Evolutionary conservation across 805 yeast genomes (phyloP).

Genomic region (Suhomyces faveliae): DNA sequence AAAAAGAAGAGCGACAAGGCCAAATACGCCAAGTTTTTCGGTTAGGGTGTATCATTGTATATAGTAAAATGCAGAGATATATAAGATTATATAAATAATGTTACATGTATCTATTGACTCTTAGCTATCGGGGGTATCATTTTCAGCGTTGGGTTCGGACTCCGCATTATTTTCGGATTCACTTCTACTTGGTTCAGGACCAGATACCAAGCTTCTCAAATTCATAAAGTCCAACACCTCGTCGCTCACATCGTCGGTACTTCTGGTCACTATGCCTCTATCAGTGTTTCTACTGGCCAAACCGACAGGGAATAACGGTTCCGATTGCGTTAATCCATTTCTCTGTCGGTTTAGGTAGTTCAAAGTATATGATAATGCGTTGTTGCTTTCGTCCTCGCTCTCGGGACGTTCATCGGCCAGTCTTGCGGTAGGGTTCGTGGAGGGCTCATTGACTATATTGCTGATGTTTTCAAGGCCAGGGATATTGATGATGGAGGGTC

Average conservation of each 20-base stretch:
- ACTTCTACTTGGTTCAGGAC: slow-evolving; percentile 2
- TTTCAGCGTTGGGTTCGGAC: background rate
- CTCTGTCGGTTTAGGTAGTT: slow-evolving; percentile 19
- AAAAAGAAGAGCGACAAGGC: slow-evolving; percentile 51
- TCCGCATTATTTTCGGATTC: background rate
- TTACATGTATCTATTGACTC: background rate
- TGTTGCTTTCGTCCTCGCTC: slow-evolving; percentile 4
- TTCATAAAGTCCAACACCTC: slow-evolving; percentile 27
- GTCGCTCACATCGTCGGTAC: slow-evolving; percentile 8
- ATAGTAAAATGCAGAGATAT: slow-evolving; percentile 1
- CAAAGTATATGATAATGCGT: slow-evolving; percentile 20
- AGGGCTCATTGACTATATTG: slow-evolving; percentile 4
- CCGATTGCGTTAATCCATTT: slow-evolving; percentile 4
- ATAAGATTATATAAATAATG: background rate
- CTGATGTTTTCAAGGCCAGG: slow-evolving; percentile 8
- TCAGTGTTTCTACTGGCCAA: slow-evolving; percentile 48
- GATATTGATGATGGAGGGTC: slow-evolving; percentile 31
- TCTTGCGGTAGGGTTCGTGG: slow-evolving; percentile 7
- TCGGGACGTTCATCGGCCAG: background rate
- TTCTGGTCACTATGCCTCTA: slow-evolving; percentile 42
- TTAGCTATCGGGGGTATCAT: background rate
- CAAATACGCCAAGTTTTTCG: slow-evolving; percentile 63
- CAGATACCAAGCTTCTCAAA: slow-evolving; percentile 24
- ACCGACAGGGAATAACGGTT: slow-evolving; percentile 44
- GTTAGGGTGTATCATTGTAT: slow-evolving; percentile 11